Conservation (phyloP, 2,329 filamentous ascomycete species). For the Aspergillus uvarum region DNA sequence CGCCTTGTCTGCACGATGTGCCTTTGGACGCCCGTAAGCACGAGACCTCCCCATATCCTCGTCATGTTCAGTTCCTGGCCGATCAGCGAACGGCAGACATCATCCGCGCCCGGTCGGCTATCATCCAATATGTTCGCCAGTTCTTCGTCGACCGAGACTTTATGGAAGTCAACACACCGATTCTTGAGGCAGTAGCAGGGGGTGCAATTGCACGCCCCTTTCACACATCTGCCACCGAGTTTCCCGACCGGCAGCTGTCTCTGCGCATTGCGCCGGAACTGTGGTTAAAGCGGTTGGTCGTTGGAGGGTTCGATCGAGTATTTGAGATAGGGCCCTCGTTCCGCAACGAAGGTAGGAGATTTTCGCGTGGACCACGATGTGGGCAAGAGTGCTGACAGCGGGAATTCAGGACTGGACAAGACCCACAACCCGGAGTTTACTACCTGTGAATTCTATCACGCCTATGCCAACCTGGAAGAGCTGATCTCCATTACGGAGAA, state of each 20-base stretch:
- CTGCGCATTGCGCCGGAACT: conserved; percentile 91
- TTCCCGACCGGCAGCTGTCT: conserved; percentile 68
- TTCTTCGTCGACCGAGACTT: conserved; percentile 73
- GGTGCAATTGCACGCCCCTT: conserved; percentile 88
- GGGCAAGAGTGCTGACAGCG: not conserved
- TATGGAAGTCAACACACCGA: conserved; percentile 86
- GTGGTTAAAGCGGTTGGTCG: conserved; percentile 87
- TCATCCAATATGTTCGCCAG: conserved; percentile 71
- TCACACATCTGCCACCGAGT: conserved; percentile 73
- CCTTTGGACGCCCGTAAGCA: conserved; percentile 69
- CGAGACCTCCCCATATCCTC: conserved; percentile 71
- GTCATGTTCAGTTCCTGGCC: conserved; percentile 83
- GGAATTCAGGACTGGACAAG: conserved; percentile 61
- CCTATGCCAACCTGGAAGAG: conserved; percentile 73
- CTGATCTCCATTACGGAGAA: conserved; percentile 74
- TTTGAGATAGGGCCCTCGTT: conserved; percentile 94
- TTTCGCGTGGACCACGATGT: not conserved
- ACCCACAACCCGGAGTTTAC: conserved; percentile 98
- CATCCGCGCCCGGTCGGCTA: conserved; percentile 69
- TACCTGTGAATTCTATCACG: conserved; percentile 94
- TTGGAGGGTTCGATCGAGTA: conserved; percentile 82
- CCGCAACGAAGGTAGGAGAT: conserved; percentile 73
- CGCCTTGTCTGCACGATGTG: conserved; percentile 76
- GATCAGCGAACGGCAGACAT: conserved; percentile 67
- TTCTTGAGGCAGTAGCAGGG: conserved; percentile 78